Evolutionary conservation across 345 rosid species (phyloP).

Genomic region (Eucalyptus globulus): DNA sequence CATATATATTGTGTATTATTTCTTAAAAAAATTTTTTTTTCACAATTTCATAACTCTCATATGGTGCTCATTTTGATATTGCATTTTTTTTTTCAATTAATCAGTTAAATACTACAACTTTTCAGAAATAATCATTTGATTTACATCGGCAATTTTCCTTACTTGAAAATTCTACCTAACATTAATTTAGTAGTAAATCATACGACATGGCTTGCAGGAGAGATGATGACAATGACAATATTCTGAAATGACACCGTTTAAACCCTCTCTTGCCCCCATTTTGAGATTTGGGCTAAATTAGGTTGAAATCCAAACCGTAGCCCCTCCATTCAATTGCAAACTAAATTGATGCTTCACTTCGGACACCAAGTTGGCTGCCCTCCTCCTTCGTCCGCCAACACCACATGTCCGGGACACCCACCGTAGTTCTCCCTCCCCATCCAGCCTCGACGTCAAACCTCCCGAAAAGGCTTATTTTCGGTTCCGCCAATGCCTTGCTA

Average conservation of each 20-base stretch:
- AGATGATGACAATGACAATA: neutral
- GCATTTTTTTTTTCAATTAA: no score
- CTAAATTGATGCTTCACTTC: neutral
- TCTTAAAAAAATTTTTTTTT: no score
- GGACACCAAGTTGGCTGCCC: neutral
- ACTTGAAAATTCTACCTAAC: neutral
- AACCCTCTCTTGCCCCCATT: neutral
- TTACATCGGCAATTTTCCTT: neutral
- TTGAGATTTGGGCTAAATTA: neutral
- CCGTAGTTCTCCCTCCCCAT: neutral
- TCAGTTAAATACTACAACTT: no score
- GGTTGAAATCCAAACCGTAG: neutral
- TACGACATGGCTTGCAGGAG: neutral
- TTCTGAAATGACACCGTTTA: neutral
- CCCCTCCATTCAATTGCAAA: neutral
- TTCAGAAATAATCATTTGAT: no score
- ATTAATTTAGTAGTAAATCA: neutral
- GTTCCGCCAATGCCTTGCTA: neutral
- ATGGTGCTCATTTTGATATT: accelerated
- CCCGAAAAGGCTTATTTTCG: neutral
- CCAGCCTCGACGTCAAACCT: neutral
- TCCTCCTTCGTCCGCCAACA: neutral
- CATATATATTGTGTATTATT: neutral
- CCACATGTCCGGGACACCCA: neutral
- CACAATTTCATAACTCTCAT: no score